A percentile compares a stretch with the other conserved stretches of the same genome.
These are phyloP conservation scores for Phytopythium mirpurense DNA, from an alignment of 352 stramenopile genomes.

Conservation along the genomic window DNA sequence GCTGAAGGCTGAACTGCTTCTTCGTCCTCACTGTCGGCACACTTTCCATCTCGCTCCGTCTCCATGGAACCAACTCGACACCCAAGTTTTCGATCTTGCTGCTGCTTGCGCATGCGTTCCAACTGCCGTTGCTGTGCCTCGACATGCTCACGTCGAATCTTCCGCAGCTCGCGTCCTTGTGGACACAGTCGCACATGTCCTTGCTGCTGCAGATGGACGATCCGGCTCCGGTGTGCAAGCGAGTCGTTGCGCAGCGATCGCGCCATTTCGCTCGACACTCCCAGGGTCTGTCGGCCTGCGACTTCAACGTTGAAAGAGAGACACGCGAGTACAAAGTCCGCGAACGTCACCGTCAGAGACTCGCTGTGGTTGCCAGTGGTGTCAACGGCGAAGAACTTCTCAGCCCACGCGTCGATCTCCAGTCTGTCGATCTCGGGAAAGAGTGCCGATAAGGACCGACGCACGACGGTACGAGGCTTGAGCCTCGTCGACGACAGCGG, in stretches of 20 bases:
- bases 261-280: conserved; percentile 19
- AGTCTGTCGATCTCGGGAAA: conserved; percentile 20
- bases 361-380: conserved; percentile 6
- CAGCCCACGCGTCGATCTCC: conserved; percentile 29
- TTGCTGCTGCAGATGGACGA: conserved; percentile 67
- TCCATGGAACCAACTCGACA: neutral
- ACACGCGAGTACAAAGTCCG: conserved; percentile 58
- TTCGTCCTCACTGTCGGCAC: conserved; percentile 22
- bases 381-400: conserved; percentile 14
- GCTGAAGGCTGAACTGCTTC: conserved; percentile 8
- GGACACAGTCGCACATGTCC: conserved; percentile 66
- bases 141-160: neutral
- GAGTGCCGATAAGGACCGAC: conserved; percentile 19
- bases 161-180: conserved; percentile 8
- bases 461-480: conserved; percentile 30
- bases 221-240: conserved; percentile 44
- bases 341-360: conserved; percentile 25
- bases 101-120: conserved; percentile 4
- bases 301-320: conserved; percentile 41
- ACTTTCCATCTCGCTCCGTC: conserved; percentile 21
- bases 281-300: conserved; percentile 6
- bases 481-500: conserved; percentile 21
- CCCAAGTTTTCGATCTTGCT: conserved; percentile 8
- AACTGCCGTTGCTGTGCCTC: conserved; percentile 1
- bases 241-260: conserved; percentile 37